These are phyloP conservation scores for Berberis thunbergii DNA, from an alignment of 164 flowering plant genomes.

Conservation along the genomic window DNA sequence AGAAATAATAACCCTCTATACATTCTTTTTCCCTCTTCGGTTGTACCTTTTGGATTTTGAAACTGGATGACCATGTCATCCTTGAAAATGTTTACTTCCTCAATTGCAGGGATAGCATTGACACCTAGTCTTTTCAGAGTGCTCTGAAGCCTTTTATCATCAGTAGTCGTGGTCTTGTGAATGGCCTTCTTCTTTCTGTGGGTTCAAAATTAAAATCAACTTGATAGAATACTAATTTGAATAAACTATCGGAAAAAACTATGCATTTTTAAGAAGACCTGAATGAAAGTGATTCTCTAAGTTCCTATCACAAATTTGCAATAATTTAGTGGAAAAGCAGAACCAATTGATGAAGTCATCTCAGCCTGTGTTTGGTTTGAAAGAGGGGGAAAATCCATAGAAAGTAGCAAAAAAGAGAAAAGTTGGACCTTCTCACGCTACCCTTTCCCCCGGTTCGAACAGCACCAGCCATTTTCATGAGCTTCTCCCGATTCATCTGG, in stretches of 20 bases:
- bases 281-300: too few relatives aligned
- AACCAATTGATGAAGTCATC: not conserved
- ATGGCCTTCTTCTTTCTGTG: conserved; percentile 86
- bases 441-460: conserved; percentile 65
- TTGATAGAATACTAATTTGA: not conserved
- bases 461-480: conserved; percentile 51
- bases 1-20: not conserved
- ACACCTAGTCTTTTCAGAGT: conserved; percentile 75
- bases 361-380: not conserved
- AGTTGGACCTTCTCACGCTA: conserved; percentile 37
- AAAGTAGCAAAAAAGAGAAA: not conserved
- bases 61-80: conserved; percentile 49
- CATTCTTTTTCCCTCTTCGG: not conserved
- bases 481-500: conserved; percentile 60
- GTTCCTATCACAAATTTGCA: not conserved
- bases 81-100: conserved; percentile 52
- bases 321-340: not conserved
- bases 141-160: conserved; percentile 81
- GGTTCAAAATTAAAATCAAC: not conserved
- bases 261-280: not conserved
- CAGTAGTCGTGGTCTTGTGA: conserved; percentile 74
- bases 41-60: conserved; percentile 39
- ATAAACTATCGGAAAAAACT: not conserved
- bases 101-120: conserved; percentile 47
- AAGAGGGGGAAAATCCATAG: not conserved